Evolutionary conservation across 1,284 basidiomycete species (phyloP), one percentile per base, ranked within the genome.

Genomic region (Anthracocystis setariae): DNA sequence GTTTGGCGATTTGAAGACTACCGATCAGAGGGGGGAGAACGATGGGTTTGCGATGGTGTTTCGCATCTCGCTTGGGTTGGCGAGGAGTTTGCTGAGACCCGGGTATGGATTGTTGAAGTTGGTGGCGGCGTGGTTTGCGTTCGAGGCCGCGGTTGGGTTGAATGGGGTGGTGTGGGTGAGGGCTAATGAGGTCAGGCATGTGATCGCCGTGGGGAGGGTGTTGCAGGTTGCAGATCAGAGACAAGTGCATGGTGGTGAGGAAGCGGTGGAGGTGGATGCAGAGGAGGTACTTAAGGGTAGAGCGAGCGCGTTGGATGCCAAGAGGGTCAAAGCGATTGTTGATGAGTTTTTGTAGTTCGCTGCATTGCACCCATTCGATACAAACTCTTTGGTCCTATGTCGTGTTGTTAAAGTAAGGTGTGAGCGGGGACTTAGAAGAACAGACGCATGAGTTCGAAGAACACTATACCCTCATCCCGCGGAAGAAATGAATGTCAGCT

Each of bases 161-260:
- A 82, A 82, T 37, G 81, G 81, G 8, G 57, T 62, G 4, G 58
- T 82, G 8, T 82, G 81, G 81, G 46, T 75, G 2, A 54, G 74
- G 10, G 72, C 79, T 5, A 49, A 58, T 3, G 37, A 62, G 10
- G 23, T 64, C 1, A 58, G 47, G 42, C 78, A 82, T 37, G 63
- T 76, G 40, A 46, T 82, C 17, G 78, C 79, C 1, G 46, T 82
- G 4, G 69, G 75, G 9, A 50, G 56, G 27, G 55, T 82, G 10
- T 54, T 81, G n/a, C 35, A 62, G 0, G 68, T 46, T 3, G 78
- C 77, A 5, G 77, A 78, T 42, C 12, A 42, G 20, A 27, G 7
- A 1, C 8, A 23, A 0, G 49, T 40, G n/a, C 8, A n/a, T 27
- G 25, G 39, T 38, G 17, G 18, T 32, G 20, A 52, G 12, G 40